Conservation (phyloP, 163 green algal species). For the Volvox carteri region DNA sequence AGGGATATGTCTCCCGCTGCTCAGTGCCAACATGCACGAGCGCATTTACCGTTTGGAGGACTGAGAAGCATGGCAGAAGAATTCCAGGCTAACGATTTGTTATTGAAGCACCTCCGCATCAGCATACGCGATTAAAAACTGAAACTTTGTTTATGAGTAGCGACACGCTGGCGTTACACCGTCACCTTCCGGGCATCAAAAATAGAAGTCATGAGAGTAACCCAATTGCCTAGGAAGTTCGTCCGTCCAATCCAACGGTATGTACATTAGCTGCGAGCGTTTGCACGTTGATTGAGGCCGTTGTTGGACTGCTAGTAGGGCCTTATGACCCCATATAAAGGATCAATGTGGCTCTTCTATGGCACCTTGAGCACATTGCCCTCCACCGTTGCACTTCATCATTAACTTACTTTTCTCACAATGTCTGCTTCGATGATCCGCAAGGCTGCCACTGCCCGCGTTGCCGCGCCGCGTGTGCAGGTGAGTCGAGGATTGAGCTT, state of each 20-base stretch:
- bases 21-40: no score
- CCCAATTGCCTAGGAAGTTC: background rate
- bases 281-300: background rate
- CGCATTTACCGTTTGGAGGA: no score
- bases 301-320: conserved; percentile 3
- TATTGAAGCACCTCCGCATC: no score
- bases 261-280: background rate
- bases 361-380: background rate
- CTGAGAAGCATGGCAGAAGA: no score
- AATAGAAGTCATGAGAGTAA: background rate
- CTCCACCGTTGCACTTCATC: background rate
- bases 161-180: conserved; percentile 7
- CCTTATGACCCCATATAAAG: conserved; percentile 17
- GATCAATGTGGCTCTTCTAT: background rate
- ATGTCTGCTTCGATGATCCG: conserved; percentile 43
- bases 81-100: no score
- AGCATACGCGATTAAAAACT: no score
- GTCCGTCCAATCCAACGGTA: background rate
- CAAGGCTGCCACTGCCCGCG: conserved; percentile 45
- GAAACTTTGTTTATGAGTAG: no score
- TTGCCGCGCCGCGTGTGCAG: conserved; percentile 2
- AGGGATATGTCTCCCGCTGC: no score
- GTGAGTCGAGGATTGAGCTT: background rate
- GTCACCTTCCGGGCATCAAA: no score
- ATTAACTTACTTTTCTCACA: background rate